Conservation (phyloP, 164 flowering plant species). For the Tetrastigma voinierianum region DNA sequence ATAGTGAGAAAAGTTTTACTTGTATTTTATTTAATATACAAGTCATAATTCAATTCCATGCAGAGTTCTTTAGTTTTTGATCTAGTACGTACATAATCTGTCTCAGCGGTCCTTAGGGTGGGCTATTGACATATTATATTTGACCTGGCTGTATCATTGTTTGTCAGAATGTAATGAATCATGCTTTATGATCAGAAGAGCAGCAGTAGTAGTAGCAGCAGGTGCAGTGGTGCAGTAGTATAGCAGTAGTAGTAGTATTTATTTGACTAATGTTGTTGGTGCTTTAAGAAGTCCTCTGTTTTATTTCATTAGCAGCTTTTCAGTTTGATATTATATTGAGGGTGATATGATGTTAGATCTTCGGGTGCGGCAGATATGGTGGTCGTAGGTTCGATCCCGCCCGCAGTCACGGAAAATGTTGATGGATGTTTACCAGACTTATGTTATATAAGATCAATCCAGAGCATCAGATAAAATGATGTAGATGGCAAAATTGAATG, state of each 20-base stretch:
- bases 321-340: conserved; percentile 71
- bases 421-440: conserved; percentile 79
- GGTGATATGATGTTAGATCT: conserved; percentile 43
- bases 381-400: conserved; percentile 37
- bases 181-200: neutral
- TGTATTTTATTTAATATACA: neutral
- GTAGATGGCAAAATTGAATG: no score
- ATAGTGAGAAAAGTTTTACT: neutral
- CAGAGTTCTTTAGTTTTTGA: neutral
- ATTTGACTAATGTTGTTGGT: neutral
- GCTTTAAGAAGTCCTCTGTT: conserved; percentile 78
- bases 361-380: conserved; percentile 16
- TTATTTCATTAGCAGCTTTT: conserved; percentile 72
- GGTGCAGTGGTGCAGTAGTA: no score
- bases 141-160: no score
- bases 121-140: no score
- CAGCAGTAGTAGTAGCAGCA: no score
- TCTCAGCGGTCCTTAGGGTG: no score
- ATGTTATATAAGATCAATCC: no score
- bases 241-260: no score
- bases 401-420: conserved; percentile 52
- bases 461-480: no score
- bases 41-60: neutral
- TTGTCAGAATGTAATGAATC: no score
- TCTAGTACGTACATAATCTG: no score